Evolutionary conservation across 345 rosid species (phyloP).

Genomic region (Eucalyptus regnans): DNA sequence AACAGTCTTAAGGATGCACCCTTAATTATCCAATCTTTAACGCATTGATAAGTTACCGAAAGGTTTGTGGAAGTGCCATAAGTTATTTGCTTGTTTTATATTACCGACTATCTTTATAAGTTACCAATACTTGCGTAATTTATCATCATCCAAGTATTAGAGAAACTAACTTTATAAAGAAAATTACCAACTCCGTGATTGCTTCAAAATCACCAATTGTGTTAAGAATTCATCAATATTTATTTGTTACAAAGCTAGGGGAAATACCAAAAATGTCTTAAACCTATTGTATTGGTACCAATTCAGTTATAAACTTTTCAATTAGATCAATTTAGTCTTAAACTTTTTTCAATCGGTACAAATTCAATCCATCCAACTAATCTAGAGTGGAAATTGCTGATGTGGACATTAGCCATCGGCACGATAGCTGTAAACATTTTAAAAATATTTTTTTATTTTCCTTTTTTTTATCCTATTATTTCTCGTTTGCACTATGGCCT

Average conservation of each 20-base stretch:
- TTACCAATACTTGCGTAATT: neutral
- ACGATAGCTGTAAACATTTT: rapidly evolving
- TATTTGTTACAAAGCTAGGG: neutral
- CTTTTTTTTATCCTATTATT: too few species aligned
- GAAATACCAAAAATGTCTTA: rapidly evolving
- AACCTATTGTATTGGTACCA: rapidly evolving
- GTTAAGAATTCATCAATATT: neutral
- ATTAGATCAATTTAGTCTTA: rapidly evolving
- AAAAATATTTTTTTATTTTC: too few species aligned
- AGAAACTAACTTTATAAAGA: too few species aligned
- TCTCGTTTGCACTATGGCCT: rapidly evolving
- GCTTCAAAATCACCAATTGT: neutral
- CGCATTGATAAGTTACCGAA: neutral
- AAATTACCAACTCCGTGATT: neutral
- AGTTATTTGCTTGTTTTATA: neutral
- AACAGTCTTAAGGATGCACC: neutral
- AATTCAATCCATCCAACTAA: rapidly evolving
- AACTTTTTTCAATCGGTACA: rapidly evolving
- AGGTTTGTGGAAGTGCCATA: neutral
- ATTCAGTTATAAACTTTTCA: rapidly evolving
- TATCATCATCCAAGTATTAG: too few species aligned
- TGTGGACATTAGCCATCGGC: rapidly evolving
- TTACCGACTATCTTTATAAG: neutral
- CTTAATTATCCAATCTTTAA: neutral
- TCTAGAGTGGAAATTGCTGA: too few species aligned